Evolutionary conservation across 768 basidiomycete species (phyloP), one percentile per base, ranked within the genome.

Genomic region (Neoboletus magnificus): DNA sequence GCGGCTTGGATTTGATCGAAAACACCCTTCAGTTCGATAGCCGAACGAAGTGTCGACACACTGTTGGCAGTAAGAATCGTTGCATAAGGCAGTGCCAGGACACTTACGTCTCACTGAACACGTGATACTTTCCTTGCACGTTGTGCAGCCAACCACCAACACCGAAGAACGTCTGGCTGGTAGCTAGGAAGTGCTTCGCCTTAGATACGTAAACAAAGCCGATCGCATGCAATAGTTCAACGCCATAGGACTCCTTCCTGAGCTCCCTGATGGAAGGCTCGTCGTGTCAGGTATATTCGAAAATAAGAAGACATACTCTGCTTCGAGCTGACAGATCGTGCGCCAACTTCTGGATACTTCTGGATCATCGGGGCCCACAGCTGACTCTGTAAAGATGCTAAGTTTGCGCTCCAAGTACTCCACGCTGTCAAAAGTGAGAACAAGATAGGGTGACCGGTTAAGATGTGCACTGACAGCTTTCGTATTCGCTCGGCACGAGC

Each of bases 71-170:
- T 59, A n/a, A 60, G 57, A 41, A 25, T 44, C 46, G 18, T 48
- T 30, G 20, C 11, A 41, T 27, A 9, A 32, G 32, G 45, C 49
- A 18, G 44, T 37, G 10, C 27, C 44, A 20, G 27, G n/a, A 55
- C 36, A 77, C 89, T 62, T 59, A 91, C 89, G 91, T 93, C 76
- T 94, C 92, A 67, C 91, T 93, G 71, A 96, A 90, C 18, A 94
- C 88, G 65, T 95, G 92, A 48, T 93, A 94, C 73, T 92, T 93
- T 13, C 89, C 90, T 69, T 92, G 90, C 3, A 93, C 90, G 52
- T 91, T 91, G 70, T 95, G 93, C 55, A 95, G 68, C 93, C 93
- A 96, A 8, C 93, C 93, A 13, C 93, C 93, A 16, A 96, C 86
- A 27, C 93, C 93, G 47, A 93, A 76, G 12, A 82, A 75, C 0